Evolutionary conservation across 768 basidiomycete genomes (phyloP), one percentile per base, ranked within the genome.

Genomic region (Mycena olivaceomarginata): DNA sequence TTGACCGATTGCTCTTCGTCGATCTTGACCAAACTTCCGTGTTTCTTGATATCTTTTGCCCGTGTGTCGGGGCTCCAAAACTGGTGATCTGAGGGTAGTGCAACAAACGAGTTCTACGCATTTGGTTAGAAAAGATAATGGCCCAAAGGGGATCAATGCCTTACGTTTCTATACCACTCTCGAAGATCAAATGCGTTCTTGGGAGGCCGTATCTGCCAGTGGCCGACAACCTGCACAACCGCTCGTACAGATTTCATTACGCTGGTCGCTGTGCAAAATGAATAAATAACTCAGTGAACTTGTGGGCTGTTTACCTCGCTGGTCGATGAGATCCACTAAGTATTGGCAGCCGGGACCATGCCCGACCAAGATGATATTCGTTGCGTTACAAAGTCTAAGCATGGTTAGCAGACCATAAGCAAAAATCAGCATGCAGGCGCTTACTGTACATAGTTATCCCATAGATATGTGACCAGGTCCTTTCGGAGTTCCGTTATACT

Each of bases 371-470:
- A 99, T 86, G 15, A 99, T 91, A 56, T 92, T 89, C 41, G 92
- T 88, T 10, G 95, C 95, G 25, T 89, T 89, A 8, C 94, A 94
- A 78, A 98, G 88, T 75, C 96, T 97, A 80, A 8, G 60, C 13
- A 73, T 18, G 60, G 75, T 76, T 46, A 74, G 70, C 46, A 39
- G n/a, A 41, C 48, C 40, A 25, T 72, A n/a, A 64, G 67, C 62
- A 0, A 77, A 56, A 53, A 57, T 18, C 51, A 22, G 10, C 65
- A 25, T 25, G 64, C 7, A 60, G 63, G n/a, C 20, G 83, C 95
- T 75, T 80, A 98, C 98, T 95, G 93, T 77, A 99, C 89, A 82
- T 97, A 98, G 81, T 99, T 98, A 84, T 99, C 98, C 98, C 98
- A 99, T 13, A 99, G 84, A 83, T 99, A 98, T 5, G 90, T 89